Base-by-base conservation (phyloP, 2,329 filamentous ascomycete species). In the Rhexocercosporidium sp. region DNA sequence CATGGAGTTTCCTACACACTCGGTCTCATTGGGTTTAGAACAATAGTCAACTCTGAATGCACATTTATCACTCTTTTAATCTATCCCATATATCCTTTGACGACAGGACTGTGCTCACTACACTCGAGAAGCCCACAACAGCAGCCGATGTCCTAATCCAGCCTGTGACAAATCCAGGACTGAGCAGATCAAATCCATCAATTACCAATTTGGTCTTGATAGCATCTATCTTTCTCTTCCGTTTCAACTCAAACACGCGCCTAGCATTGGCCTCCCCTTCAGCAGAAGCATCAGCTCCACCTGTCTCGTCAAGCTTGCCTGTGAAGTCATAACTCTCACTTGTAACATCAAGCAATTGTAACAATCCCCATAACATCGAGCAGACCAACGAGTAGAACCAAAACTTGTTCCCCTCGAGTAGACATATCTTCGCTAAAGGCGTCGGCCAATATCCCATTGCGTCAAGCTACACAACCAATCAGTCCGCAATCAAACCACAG, bases 341-440 rank as follows among this genome's bases (percentile, higher is more conserved):
- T 14, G 39, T 16, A 25, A 25, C 8, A 2, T 44, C 14, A 11
- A 53, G 54, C 11, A 72, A 53, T 20, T 71, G 66, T 46, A 70
- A 59, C n/a, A 68, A 65, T 4, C 79, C 77, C 12, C 80, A 14
- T 86, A 75, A 68, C 11, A 74, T 81, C 78, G 67, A 86, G 70
- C 37, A 82, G 34, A 1, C 81, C 79, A 27, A 81, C 73, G 2
- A 84, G 46, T 88, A 86, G 70, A 92, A 85, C 91, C 91, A 94
- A 77, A 91, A 89, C 62, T 87, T 84, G 78, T 91, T 87, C 0
- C 86, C 86, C 78, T 93, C 88, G 25, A 84, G 68, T 54, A 86
- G 81, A 3, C 91, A 73, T 29, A 69, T 72, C n/a, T 73, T 72
- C 18, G 83, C 83, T 77, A 81, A 84, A 0, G 75, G 56, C 1